Conservation (phyloP, 495 filamentous ascomycete species). For the Rostrohypoxylon terebratum region DNA sequence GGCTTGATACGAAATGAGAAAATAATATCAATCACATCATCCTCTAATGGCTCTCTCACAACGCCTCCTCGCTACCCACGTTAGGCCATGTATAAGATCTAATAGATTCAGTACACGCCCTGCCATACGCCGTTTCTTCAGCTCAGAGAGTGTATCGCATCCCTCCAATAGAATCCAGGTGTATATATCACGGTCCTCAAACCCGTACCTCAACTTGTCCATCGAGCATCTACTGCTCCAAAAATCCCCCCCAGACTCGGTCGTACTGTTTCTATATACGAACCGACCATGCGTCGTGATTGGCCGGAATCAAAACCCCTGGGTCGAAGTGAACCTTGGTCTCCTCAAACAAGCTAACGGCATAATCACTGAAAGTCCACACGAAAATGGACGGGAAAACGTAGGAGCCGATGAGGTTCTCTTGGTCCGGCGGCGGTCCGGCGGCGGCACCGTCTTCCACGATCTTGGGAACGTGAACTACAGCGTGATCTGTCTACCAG, state of each 20-base stretch:
- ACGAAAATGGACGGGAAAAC: background rate
- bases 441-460: slow-evolving; percentile 94
- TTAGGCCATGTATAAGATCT: slow-evolving; percentile 18
- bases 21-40: slow-evolving; percentile 3
- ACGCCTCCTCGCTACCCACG: slow-evolving; percentile 24
- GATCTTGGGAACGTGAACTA: slow-evolving; percentile 94
- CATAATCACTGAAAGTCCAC: slow-evolving; percentile 11
- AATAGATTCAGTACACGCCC: background rate
- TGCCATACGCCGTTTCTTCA: slow-evolving; percentile 37
- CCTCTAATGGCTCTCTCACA: slow-evolving; percentile 34
- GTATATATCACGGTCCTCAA: slow-evolving; percentile 77
- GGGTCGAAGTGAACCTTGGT: slow-evolving; percentile 85
- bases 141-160: slow-evolving; percentile 36
- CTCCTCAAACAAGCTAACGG: slow-evolving; percentile 51
- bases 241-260: slow-evolving; percentile 74
- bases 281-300: slow-evolving; percentile 89
- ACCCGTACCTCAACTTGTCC: slow-evolving; percentile 94
- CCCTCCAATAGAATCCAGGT: slow-evolving; percentile 61
- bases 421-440: slow-evolving; percentile 84
- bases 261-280: slow-evolving; percentile 85
- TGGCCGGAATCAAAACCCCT: slow-evolving; percentile 97
- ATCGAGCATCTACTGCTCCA: slow-evolving; percentile 91
- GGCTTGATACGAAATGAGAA: slow-evolving; percentile 1
- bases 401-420: slow-evolving; percentile 53
- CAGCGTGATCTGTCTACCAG: slow-evolving; percentile 83